Conservation (phyloP, 1,284 basidiomycete species). For the Tranzscheliella williamsii region DNA sequence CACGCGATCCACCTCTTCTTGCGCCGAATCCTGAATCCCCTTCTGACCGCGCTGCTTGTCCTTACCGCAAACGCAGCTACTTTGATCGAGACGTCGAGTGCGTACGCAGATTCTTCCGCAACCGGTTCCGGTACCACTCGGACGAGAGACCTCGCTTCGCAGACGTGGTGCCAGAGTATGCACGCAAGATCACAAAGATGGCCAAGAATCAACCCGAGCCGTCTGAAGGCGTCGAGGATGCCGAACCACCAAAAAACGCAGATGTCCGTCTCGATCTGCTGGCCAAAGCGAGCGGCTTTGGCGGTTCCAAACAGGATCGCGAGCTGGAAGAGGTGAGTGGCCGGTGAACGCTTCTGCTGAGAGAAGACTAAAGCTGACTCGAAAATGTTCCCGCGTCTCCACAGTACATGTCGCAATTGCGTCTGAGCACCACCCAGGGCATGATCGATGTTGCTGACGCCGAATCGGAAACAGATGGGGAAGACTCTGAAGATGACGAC, state of each 20-base stretch:
- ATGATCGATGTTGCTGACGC: slow-evolving; percentile 31
- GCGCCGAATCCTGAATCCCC: slow-evolving; percentile 4
- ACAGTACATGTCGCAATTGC: slow-evolving; percentile 39
- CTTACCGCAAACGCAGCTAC: slow-evolving; percentile 69
- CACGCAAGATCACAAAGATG: slow-evolving; percentile 19
- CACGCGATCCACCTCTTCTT: not conserved
- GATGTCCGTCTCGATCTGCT: slow-evolving; percentile 46
- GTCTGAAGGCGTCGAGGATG: slow-evolving; percentile 2
- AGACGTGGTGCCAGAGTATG: slow-evolving; percentile 38
- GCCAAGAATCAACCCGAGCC: slow-evolving; percentile 1
- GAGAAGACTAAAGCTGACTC: no score
- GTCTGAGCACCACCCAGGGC: slow-evolving; percentile 27
- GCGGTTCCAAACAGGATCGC: slow-evolving; percentile 38
- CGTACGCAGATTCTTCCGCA: slow-evolving; percentile 88
- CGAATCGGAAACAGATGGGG: slow-evolving; percentile 7
- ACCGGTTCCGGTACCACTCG: slow-evolving; percentile 91
- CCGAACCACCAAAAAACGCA: not conserved
- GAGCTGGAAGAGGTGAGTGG: slow-evolving; percentile 44
- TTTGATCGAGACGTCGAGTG: slow-evolving; percentile 98
- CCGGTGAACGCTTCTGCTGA: no score
- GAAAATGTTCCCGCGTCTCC: no score
- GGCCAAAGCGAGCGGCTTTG: slow-evolving; percentile 53
- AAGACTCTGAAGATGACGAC: slow-evolving; percentile 4
- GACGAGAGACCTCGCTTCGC: slow-evolving; percentile 71
- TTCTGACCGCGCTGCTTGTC: not conserved